phyloP scores from a whole-genome alignment of 2,329 filamentous ascomycete species.

The Fusarium brachygibbosum region DNA sequence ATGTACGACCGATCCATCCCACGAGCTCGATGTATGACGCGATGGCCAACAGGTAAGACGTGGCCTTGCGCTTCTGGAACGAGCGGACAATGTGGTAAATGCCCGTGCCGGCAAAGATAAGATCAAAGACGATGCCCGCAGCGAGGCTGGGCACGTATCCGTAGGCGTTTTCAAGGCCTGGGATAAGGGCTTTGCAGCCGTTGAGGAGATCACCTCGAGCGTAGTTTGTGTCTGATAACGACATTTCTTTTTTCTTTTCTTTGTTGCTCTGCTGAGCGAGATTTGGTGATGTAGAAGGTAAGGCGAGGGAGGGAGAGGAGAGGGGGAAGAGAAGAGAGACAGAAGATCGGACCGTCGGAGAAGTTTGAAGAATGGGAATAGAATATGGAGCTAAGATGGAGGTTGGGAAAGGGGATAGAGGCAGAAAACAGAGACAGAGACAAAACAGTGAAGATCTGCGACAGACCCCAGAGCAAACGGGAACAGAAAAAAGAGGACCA shows the following conservation, averaged over 20 bases:
- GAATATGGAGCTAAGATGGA: background rate
- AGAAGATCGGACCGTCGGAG: background rate
- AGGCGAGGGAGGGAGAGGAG: no score
- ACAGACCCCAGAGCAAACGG: background rate
- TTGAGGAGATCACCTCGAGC: constrained; percentile 41
- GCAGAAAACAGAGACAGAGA: background rate
- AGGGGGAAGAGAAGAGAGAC: no score
- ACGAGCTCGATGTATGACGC: constrained; percentile 55
- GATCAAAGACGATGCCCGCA: constrained; percentile 39
- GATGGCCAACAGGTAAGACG: constrained; percentile 37
- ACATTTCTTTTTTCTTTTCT: constrained; percentile 12
- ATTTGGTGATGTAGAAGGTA: background rate
- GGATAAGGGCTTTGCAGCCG: constrained; percentile 36
- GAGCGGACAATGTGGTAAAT: constrained; percentile 40
- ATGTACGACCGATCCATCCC: constrained; percentile 63
- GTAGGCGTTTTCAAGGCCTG: constrained; percentile 39
- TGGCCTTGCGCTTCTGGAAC: constrained; percentile 38
- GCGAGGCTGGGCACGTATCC: constrained; percentile 41
- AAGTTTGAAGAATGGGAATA: background rate
- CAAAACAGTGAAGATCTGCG: background rate
- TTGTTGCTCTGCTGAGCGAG: background rate
- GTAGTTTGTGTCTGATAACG: constrained; percentile 31
- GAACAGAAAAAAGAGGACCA: background rate
- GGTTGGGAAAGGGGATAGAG: background rate
- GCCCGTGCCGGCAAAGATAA: constrained; percentile 32